phyloP scores from a whole-genome alignment of 2,329 filamentous ascomycete genomes.

The Huntiella savannae region DNA sequence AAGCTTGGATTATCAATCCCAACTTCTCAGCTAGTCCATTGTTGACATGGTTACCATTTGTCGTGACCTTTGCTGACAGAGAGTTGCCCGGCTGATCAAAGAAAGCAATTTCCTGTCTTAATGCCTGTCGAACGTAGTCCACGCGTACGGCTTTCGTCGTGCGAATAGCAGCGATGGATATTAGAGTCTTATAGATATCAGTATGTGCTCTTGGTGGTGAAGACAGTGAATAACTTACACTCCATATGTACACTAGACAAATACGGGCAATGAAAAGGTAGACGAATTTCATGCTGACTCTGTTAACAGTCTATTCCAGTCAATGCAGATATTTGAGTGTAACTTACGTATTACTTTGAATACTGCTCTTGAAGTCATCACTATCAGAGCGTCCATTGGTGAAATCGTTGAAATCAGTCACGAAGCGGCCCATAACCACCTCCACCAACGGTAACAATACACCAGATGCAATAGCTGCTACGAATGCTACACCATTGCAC shows the following conservation, averaged over 20 bases:
- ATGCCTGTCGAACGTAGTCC: slow-evolving; percentile 20
- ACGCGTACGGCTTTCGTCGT: slow-evolving; percentile 21
- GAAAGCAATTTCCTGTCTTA: slow-evolving; percentile 34
- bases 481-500: slow-evolving; percentile 19
- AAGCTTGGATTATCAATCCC: slow-evolving; percentile 22
- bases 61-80: slow-evolving; percentile 27
- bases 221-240: slow-evolving; percentile 19
- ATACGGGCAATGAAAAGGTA: slow-evolving; percentile 39
- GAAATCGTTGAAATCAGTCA: slow-evolving; percentile 38
- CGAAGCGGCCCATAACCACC: slow-evolving; percentile 34
- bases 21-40: slow-evolving; percentile 27
- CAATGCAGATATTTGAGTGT: not conserved
- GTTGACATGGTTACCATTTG: slow-evolving; percentile 27
- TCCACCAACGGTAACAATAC: slow-evolving; percentile 35
- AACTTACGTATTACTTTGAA: slow-evolving; percentile 26
- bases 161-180: slow-evolving; percentile 22
- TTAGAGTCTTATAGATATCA: slow-evolving; percentile 16
- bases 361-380: slow-evolving; percentile 28
- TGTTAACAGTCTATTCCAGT: not conserved
- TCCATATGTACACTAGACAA: slow-evolving; percentile 32
- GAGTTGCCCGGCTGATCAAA: slow-evolving; percentile 30
- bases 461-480: slow-evolving; percentile 21
- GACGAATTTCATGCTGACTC: slow-evolving; percentile 27
- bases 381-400: slow-evolving; percentile 25
- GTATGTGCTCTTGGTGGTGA: not conserved